Base-by-base conservation (phyloP, 495 filamentous ascomycete genomes). In the Tuber melanosporum region DNA sequence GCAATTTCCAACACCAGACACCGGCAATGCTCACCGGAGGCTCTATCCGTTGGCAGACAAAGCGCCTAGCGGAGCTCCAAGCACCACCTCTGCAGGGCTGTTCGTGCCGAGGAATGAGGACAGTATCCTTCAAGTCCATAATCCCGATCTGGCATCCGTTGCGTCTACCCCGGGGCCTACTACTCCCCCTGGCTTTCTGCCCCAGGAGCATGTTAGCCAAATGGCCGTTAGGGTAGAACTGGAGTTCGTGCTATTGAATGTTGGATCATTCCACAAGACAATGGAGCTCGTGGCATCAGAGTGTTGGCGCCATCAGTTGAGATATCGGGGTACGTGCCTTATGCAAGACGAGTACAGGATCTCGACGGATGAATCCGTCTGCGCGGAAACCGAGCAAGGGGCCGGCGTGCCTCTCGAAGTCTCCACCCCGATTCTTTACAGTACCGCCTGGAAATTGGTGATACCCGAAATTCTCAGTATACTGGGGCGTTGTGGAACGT, bases 361-460 rank as follows among this genome's bases (percentile, higher is more conserved):
- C n/a, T 57, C 22, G 22, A 26, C 52, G 3, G 9, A 26, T 26
- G 52, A 57, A 57, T 26, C 22, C 22, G 12, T 26, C 52, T 14
- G 9, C 1, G 52, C 1, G 36, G 52, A 42, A 44, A 74, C 49
- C 14, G 39, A 45, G 46, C 44, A 36, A 49, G 74, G 74, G 2
- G 26, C 39, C 10, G 52, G 52, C 3, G 1, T 26, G 26, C 52
- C 52, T 14, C 7, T 26, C 52, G 46, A 57, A 19, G 42, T 49
- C 41, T 14, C 4, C 8, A 71, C 66, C 39, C 75, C 75, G 1
- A 45, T 76, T 20, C 46, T 75, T 20, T 22, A 26, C 7, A 39
- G 44, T 43, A 20, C n/a, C 2, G n/a, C 41, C 22, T 76, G 74
- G 74, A 44, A 32, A 43, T 45, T 20, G 32, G 71, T 73, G n/a